These are phyloP conservation scores for Herpetomonas muscarum DNA, from an alignment of 208 protist species.

Conservation along the genomic window DNA sequence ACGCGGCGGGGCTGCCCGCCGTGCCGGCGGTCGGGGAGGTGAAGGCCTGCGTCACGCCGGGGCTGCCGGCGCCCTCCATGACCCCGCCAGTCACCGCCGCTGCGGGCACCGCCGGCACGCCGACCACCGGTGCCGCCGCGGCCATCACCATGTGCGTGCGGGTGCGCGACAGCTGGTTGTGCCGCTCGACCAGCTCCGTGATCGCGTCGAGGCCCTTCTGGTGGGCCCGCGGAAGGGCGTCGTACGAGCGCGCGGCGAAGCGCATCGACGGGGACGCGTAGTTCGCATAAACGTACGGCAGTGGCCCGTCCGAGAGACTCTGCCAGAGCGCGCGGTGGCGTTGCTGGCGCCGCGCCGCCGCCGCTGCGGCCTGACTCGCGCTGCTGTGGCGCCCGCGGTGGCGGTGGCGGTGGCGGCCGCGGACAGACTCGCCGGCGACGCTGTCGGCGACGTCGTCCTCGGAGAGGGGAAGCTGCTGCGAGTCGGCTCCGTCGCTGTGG, in stretches of 20 bases:
- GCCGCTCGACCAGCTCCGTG: conserved; percentile 18
- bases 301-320: conserved; percentile 7
- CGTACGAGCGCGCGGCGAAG: conserved; percentile 28
- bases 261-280: conserved; percentile 43
- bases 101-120: not conserved
- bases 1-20: no score
- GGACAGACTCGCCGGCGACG: no score
- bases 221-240: conserved; percentile 32
- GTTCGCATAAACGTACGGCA: conserved; percentile 59
- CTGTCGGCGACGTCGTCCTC: no score
- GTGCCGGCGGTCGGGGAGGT: no score
- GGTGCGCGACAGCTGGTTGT: conserved; percentile 1
- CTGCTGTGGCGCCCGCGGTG: no score
- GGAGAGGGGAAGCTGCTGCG: no score
- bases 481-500: no score
- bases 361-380: no score
- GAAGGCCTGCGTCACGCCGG: no score
- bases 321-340: no score
- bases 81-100: not conserved
- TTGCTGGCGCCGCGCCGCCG: no score
- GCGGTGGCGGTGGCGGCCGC: no score
- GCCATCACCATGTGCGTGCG: not conserved
- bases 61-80: not conserved
- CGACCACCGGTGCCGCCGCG: not conserved
- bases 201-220: conserved; percentile 63